Percentiles rank a stretch among this genome's conserved stretches.
Evolutionary conservation across 768 basidiomycete species (phyloP).

Genomic region (Sporobolomyces phaffii): DNA sequence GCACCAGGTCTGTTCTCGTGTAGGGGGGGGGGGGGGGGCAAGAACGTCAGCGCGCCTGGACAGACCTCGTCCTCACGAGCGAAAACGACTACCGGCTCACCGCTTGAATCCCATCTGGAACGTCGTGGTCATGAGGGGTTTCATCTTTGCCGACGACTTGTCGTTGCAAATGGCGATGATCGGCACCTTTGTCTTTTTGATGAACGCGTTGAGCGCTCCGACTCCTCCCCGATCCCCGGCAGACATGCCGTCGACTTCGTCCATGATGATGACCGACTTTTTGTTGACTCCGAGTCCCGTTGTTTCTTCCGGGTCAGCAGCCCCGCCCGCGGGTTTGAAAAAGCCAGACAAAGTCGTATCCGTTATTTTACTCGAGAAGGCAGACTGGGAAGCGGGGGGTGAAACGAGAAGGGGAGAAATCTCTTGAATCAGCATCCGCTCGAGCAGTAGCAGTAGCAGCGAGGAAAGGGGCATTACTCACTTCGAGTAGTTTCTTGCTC

Average conservation of each 20-base stretch:
- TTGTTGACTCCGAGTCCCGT: conserved; percentile 67
- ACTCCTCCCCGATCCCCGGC: conserved; percentile 95
- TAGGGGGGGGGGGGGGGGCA: too few relatives aligned
- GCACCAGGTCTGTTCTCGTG: conserved; percentile 65
- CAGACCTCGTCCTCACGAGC: not conserved
- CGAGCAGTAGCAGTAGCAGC: too few relatives aligned
- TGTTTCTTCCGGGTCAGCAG: too few relatives aligned
- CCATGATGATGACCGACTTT: conserved; percentile 88
- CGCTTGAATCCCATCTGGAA: conserved; percentile 70
- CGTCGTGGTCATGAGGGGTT: conserved; percentile 67
- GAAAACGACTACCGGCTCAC: conserved; percentile 50
- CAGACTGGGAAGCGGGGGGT: conserved; percentile 20
- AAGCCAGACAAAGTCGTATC: conserved; percentile 84
- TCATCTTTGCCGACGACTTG: conserved; percentile 75
- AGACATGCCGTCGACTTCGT: conserved; percentile 99
- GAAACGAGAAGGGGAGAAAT: too few relatives aligned
- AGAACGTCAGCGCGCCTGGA: too few relatives aligned
- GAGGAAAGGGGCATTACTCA: conserved; percentile 47
- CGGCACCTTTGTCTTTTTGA: conserved; percentile 90
- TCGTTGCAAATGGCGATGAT: conserved; percentile 99
- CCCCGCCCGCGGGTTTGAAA: conserved; percentile 49
- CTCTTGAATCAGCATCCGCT: too few relatives aligned
- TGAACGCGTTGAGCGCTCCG: conserved; percentile 81
- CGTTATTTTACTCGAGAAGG: conserved; percentile 62
- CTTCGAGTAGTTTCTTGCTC: conserved; percentile 95